Conservation (phyloP, 2,329 filamentous ascomycete genomes). For the Fusarium staphyleae region DNA sequence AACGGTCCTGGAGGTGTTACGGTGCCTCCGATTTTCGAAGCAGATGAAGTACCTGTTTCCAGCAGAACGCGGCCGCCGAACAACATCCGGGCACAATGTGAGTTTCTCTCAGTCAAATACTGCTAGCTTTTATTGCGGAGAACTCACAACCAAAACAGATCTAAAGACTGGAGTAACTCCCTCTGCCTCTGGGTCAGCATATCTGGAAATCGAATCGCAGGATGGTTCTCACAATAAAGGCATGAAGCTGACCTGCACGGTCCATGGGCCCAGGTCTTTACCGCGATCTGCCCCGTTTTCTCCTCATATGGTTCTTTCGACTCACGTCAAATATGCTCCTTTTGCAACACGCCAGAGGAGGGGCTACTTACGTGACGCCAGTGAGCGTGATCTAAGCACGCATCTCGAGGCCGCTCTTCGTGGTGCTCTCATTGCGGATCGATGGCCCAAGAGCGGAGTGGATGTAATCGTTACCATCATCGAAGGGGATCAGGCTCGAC, state of each 20-base stretch:
- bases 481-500: conserved; percentile 86
- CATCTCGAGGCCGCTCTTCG: conserved; percentile 91
- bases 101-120: conserved; percentile 43
- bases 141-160: conserved; percentile 59
- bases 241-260: conserved; percentile 90
- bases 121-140: neutral
- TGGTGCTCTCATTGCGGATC: conserved; percentile 88
- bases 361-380: conserved; percentile 85
- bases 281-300: conserved; percentile 91
- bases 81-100: conserved; percentile 86
- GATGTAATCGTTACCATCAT: conserved; percentile 93
- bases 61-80: conserved; percentile 67
- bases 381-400: conserved; percentile 86
- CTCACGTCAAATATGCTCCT: conserved; percentile 95
- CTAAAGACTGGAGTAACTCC: conserved; percentile 91
- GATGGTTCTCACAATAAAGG: conserved; percentile 63
- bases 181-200: conserved; percentile 92
- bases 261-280: conserved; percentile 90
- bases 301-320: conserved; percentile 88
- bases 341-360: conserved; percentile 85
- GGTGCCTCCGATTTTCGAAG: conserved; percentile 73
- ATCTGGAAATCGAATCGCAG: conserved; percentile 70
- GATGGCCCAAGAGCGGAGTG: conserved; percentile 99
- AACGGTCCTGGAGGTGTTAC: conserved; percentile 87
- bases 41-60: conserved; percentile 52